Conservation (phyloP, 2,329 filamentous ascomycete genomes). For the Colletotrichum melonis region DNA sequence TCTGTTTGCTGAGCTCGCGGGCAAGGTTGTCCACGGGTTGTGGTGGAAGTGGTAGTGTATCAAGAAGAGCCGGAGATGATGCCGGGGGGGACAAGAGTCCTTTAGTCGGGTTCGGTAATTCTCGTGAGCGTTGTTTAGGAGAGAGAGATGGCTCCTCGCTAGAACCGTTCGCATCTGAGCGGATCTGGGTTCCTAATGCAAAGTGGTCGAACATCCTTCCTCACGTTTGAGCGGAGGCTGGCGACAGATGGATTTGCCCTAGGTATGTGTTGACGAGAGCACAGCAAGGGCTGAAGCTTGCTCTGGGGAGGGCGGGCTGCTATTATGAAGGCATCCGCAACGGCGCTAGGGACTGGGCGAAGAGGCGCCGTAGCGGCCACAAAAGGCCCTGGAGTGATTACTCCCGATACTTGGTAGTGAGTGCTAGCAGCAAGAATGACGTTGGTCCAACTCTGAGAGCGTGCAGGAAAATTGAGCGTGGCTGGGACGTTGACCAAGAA, state of each 20-base stretch:
- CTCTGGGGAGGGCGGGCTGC: background rate
- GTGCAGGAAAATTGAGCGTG: background rate
- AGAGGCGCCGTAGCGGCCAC: constrained; percentile 23
- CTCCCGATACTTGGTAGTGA: constrained; percentile 1
- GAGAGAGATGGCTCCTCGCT: constrained; percentile 18
- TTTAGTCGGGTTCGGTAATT: background rate
- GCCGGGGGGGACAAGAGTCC: background rate
- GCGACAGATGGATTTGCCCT: background rate
- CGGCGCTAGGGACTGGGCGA: constrained; percentile 19
- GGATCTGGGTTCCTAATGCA: constrained; percentile 25
- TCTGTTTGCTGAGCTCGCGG: constrained; percentile 29
- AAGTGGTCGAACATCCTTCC: constrained; percentile 28
- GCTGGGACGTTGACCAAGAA: background rate
- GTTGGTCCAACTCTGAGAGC: constrained; percentile 10
- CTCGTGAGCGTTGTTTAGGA: constrained; percentile 21
- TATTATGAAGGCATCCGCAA: constrained; percentile 35
- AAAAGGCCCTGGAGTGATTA: constrained; percentile 25
- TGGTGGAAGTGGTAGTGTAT: background rate
- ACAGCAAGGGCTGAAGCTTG: background rate
- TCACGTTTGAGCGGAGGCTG: background rate
- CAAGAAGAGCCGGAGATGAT: background rate
- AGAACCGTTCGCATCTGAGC: constrained; percentile 1
- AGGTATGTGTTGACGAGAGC: background rate
- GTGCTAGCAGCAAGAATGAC: constrained; percentile 20
- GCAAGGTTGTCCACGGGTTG: constrained; percentile 29